Evolutionary conservation across 2,329 filamentous ascomycete genomes (phyloP), one percentile per base, ranked within the genome.

Genomic region (Fusarium sp.): DNA sequence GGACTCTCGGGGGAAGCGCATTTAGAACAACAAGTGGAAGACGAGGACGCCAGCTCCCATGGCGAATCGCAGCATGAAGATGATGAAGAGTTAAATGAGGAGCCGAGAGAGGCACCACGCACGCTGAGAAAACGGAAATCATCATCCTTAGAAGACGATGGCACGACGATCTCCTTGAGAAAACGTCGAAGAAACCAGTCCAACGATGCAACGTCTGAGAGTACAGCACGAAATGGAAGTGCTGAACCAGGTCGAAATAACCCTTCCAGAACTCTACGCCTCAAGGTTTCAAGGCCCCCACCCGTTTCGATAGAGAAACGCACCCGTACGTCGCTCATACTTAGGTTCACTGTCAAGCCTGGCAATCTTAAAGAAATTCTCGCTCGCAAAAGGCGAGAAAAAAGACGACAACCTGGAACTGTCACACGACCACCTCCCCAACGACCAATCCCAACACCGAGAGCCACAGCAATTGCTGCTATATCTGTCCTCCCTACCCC

Each of bases 71-170:
- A 55, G 9, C 40, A 58, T 21, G 61, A 68, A 20, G 55, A 68
- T 23, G 61, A 71, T 11, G 46, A 30, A 9, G 59, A 30, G 25
- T 51, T 48, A 12, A 51, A 62, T 14, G 68, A 67, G 4, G 69
- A 71, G 18, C 59, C 60, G 4, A 49, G 48, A 4, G 72, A 95
- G 78, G 92, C 91, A 47, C 90, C 93, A 11, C 90, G 93, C 55
- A 88, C 92, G 32, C 82, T 97, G 63, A 88, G 94, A 64, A 97
- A 97, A 81, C 89, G 94, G 56, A 97, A 95, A 79, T 90, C 93
- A 20, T 93, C 93, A 2, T 91, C 92, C 5, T 84, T 87, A 14
- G 89, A 91, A 50, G 83, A 81, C 68, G 84, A 93, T 68, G 85
- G 91, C 71, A 82, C 83, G 18, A 80, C 82, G 18, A 80, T 83